A percentile compares a stretch with the other conserved stretches of the same genome.
These are phyloP conservation scores for Chenopodium quinoa DNA, from an alignment of 148 eudicot genomes.

Conservation along the genomic window DNA sequence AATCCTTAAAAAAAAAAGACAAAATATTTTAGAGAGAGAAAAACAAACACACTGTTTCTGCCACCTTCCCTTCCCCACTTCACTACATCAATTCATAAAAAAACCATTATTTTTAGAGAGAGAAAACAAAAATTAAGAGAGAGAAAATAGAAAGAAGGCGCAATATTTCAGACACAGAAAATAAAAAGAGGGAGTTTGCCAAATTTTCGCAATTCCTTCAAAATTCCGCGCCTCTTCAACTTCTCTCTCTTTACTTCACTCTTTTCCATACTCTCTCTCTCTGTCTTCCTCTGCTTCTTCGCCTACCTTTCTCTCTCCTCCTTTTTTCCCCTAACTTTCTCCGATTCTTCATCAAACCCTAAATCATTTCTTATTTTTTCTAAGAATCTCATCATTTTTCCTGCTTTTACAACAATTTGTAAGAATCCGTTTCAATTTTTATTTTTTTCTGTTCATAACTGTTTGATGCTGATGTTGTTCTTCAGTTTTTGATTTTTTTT, in stretches of 20 bases:
- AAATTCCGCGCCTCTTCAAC: slow-evolving; percentile 15
- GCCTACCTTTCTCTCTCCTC: slow-evolving; percentile 2
- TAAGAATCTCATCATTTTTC: not conserved
- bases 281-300: not conserved
- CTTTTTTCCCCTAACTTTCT: not conserved
- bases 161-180: not conserved
- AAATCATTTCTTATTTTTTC: not conserved
- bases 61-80: too few species aligned
- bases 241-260: not conserved
- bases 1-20: too few species aligned
- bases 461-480: too few species aligned
- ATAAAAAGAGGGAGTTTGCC: not conserved
- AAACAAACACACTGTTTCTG: too few species aligned
- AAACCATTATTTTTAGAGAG: too few species aligned
- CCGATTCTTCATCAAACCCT: not conserved
- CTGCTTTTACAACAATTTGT: not conserved
- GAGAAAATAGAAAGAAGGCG: too few species aligned
- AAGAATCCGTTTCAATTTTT: not conserved
- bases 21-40: too few species aligned
- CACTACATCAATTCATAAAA: too few species aligned
- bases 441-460: not conserved
- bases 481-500: too few species aligned
- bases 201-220: not conserved
- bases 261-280: not conserved
- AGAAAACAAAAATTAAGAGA: too few species aligned